A percentile compares a stretch with the other conserved stretches of the same genome.
Conservation (phyloP, 2,329 filamentous ascomycete genomes). For the Incumbomyces lentus region DNA sequence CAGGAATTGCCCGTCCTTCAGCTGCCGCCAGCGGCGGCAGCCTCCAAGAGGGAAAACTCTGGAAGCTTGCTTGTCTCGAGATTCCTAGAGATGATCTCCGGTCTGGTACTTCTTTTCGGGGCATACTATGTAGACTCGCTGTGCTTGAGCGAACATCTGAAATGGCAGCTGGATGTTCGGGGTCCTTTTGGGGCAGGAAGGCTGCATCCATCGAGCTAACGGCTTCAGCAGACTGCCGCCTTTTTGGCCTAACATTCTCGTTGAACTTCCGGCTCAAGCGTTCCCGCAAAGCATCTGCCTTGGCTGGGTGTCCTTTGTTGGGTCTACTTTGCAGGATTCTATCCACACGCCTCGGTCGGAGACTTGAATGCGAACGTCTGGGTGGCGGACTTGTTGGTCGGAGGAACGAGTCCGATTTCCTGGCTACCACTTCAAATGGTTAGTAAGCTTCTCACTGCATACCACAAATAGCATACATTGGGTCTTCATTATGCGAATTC, state of each 20-base stretch:
- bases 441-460: background rate
- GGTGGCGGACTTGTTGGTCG: background rate
- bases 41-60: constrained; percentile 19
- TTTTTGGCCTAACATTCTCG: background rate
- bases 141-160: constrained; percentile 4
- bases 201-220: background rate
- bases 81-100: constrained; percentile 15
- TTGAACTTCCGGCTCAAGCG: constrained; percentile 1
- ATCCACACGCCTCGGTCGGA: background rate
- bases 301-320: no score
- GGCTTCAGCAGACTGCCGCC: background rate
- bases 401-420: background rate
- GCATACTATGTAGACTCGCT: constrained; percentile 18
- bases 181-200: background rate
- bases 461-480: background rate
- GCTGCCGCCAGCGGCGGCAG: constrained; percentile 10
- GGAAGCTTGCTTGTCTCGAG: constrained; percentile 14
- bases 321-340: no score
- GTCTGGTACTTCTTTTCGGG: constrained; percentile 15
- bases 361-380: background rate
- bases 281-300: background rate
- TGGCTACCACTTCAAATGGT: background rate
- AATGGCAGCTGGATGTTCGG: background rate
- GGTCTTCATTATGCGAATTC: background rate
- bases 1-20: constrained; percentile 29